Conservation (phyloP, 345 rosid species). For the Trapa bicornis region DNA sequence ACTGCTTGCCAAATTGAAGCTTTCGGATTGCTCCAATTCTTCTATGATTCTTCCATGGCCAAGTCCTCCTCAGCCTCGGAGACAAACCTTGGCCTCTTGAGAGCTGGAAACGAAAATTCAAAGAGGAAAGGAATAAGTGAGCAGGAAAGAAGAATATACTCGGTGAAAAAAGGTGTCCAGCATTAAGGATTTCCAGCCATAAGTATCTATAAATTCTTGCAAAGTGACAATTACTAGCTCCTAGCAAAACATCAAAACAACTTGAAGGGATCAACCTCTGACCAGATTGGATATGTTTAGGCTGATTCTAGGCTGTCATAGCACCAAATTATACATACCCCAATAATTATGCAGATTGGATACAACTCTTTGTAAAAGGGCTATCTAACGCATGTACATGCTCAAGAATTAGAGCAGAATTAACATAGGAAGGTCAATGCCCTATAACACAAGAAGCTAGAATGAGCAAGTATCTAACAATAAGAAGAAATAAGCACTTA, state of each 20-base stretch:
- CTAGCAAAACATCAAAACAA: neutral
- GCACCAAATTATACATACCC: neutral
- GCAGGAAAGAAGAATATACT: neutral
- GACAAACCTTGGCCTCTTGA: neutral
- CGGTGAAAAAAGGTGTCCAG: neutral
- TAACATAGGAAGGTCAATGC: neutral
- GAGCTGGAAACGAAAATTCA: neutral
- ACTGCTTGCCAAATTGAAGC: neutral
- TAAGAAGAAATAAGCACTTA: slow-evolving; percentile 20
- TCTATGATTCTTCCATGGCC: neutral
- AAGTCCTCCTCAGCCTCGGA: neutral
- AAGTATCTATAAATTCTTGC: neutral
- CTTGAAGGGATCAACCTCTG: too few species aligned
- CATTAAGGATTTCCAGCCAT: neutral
- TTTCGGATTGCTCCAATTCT: neutral
- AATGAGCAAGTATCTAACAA: neutral
- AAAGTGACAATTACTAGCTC: neutral
- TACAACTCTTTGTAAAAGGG: neutral
- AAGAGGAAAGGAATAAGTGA: neutral
- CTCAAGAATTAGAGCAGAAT: neutral
- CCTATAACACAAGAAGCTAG: neutral
- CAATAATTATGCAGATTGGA: neutral
- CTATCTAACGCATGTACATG: neutral
- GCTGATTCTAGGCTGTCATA: neutral
- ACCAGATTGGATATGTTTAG: too few species aligned